Percentiles rank a stretch among this genome's conserved stretches.
Evolutionary conservation across 2,329 filamentous ascomycete species (phyloP).

Genomic region (Dothiorella sarmentorum): DNA sequence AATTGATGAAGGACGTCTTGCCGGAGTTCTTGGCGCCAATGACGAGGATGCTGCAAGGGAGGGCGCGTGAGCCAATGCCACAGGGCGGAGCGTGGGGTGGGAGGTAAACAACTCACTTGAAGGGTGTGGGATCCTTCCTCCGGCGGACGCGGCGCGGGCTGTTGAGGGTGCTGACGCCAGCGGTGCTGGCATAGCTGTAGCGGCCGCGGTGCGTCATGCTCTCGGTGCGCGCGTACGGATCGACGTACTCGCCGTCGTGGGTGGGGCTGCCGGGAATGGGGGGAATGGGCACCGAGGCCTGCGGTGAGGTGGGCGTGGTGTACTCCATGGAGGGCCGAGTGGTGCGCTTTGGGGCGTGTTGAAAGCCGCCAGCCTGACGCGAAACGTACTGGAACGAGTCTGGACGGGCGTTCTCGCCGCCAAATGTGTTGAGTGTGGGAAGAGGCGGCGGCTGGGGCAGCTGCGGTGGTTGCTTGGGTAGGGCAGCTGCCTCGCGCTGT

Average conservation of each 20-base stretch:
- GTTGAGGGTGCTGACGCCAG: conserved; percentile 86
- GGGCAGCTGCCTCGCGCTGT: conserved; percentile 53
- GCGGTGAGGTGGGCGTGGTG: conserved; percentile 33
- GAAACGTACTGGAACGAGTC: conserved; percentile 61
- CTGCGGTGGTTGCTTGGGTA: conserved; percentile 59
- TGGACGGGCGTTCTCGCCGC: conserved; percentile 59
- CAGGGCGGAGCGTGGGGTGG: not conserved
- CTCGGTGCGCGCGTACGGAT: conserved; percentile 79
- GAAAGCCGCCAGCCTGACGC: conserved; percentile 48
- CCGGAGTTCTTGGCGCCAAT: conserved; percentile 83
- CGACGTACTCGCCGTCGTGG: conserved; percentile 51
- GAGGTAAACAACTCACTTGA: conserved; percentile 71
- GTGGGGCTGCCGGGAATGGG: conserved; percentile 14
- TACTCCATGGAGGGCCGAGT: conserved; percentile 35
- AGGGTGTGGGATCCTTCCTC: conserved; percentile 94
- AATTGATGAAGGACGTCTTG: conserved; percentile 96
- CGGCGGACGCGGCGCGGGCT: conserved; percentile 87
- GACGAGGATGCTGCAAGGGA: conserved; percentile 69
- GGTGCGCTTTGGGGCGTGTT: conserved; percentile 24
- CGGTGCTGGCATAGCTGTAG: conserved; percentile 93
- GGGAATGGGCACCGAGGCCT: conserved; percentile 30
- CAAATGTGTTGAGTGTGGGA: conserved; percentile 55
- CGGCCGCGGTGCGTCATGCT: conserved; percentile 97
- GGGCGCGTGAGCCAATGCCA: conserved; percentile 19
- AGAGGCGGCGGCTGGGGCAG: conserved; percentile 49